A percentile compares a stretch with the other conserved stretches of the same genome.
These are phyloP conservation scores for Nidularia sp. DNA, from an alignment of 768 basidiomycete species.

Conservation along the genomic window DNA sequence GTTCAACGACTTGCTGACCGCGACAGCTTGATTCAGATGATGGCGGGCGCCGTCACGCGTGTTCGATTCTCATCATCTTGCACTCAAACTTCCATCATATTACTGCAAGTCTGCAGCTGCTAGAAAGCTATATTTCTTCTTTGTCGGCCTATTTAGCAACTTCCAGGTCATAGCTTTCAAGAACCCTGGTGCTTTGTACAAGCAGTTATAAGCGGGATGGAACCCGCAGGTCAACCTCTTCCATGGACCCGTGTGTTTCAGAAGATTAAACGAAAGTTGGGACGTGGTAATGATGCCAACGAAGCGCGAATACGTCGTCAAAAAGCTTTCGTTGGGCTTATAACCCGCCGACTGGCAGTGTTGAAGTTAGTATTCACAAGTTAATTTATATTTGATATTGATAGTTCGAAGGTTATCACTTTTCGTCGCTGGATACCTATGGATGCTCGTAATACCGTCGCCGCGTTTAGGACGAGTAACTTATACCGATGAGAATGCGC, in stretches of 20 bases:
- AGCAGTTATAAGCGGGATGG: not conserved
- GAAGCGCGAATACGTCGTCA: conserved; percentile 43
- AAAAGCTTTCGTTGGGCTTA: conserved; percentile 23
- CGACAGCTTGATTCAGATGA: too few species aligned
- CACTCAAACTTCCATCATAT: too few species aligned
- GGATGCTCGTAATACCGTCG: conserved; percentile 78
- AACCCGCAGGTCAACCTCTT: not conserved
- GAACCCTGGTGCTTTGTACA: too few species aligned
- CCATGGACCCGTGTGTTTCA: not conserved
- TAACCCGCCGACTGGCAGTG: conserved; percentile 28
- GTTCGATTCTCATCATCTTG: too few species aligned
- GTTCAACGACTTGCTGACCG: too few species aligned
- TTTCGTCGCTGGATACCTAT: conserved; percentile 67
- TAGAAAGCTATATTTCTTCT: too few species aligned
- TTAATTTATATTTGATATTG: not conserved
- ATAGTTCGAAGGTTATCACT: conserved; percentile 43
- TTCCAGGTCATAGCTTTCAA: too few species aligned
- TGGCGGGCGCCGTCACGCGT: too few species aligned
- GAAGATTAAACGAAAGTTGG: not conserved
- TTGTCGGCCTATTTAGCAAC: too few species aligned
- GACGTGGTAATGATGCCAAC: conserved; percentile 14
- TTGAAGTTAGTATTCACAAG: conserved; percentile 25
- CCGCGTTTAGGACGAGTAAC: conserved; percentile 59
- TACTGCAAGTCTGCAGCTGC: too few species aligned
- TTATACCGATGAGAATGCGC: conserved; percentile 94